Evolutionary conservation across 1,139 yeast species (phyloP), one percentile per base, ranked within the genome.

Genomic region (Scheffersomyces insectosa): DNA sequence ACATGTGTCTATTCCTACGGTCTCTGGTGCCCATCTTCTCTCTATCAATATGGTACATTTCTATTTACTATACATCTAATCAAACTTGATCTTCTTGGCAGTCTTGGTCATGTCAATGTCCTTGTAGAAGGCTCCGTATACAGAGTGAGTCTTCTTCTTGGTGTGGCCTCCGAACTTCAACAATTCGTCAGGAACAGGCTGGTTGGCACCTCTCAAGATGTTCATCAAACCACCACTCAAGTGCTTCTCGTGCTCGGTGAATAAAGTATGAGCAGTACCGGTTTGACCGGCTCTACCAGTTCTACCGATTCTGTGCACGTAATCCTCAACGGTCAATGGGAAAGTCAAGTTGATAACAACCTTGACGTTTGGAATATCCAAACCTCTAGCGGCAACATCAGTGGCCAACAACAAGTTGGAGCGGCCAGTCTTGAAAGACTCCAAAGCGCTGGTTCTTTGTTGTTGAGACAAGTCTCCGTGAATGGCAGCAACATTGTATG

Each of bases 301-400:
- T 77, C 99, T 85, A 53, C 99, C 99, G 55, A 93, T 93, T 70
- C 99, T 82, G 66, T 93, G 99, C 39, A 93, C 99, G 60, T 93
- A 93, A 70, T 95, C 99, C 69, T 93, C 99, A 20, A 89, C 95
- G 0, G 99, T 93, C 57, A 95, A 79, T 40, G 99, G 99, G 83
- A 93, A 93, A 3, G 99, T 93, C 66, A 95, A 76, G 66, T 93
- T 93, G 63, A 93, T 90, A 39, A 93, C 99, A 28, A 90, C 88
- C 66, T 91, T 93, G 52, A 93, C 99, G 56, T 95, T 89, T 40
- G 99, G 99, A 56, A 93, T 93, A 68, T 93, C 99, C 55, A 93
- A 79, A 50, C 99, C 99, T 72, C 99, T 82, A 30, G 99, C 99
- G 37, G 99, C 99, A 43, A 93, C 99, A 72, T 95, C 99, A 2